Conservation (phyloP, 2,329 filamentous ascomycete genomes). For the Ascocoryne sarcoides region DNA sequence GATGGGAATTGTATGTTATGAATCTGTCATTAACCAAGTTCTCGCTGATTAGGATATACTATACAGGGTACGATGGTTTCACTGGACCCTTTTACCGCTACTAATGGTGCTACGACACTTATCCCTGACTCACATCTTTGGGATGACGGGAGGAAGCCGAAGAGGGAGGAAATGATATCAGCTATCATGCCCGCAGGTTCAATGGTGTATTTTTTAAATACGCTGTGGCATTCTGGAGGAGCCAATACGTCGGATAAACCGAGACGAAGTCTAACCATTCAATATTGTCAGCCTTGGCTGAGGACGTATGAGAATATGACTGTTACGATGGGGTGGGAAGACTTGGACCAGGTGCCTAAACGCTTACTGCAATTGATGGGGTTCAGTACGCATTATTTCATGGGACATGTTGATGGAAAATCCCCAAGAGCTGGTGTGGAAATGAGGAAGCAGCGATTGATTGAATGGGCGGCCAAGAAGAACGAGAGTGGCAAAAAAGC, state of each 20-base stretch:
- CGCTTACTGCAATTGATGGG: slow-evolving; percentile 21
- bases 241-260: slow-evolving; percentile 17
- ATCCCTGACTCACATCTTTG: slow-evolving; percentile 27
- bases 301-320: slow-evolving; percentile 32
- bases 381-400: slow-evolving; percentile 24
- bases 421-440: slow-evolving; percentile 23
- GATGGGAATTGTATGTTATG: slow-evolving; percentile 21
- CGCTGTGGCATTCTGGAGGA: slow-evolving; percentile 25
- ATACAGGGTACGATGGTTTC: slow-evolving; percentile 26
- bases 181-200: slow-evolving; percentile 26
- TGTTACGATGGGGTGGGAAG: slow-evolving; percentile 29
- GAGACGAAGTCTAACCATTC: slow-evolving; percentile 22
- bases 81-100: slow-evolving; percentile 25
- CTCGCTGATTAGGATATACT: slow-evolving; percentile 4
- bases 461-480: slow-evolving; percentile 21
- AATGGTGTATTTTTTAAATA: slow-evolving; percentile 26
- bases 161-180: slow-evolving; percentile 20
- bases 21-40: too few species aligned
- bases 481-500: slow-evolving; percentile 1
- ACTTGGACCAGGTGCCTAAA: slow-evolving; percentile 23
- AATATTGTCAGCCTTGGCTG: slow-evolving; percentile 30
- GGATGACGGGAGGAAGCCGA: slow-evolving; percentile 23
- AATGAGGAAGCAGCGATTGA: slow-evolving; percentile 25
- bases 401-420: slow-evolving; percentile 26
- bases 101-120: slow-evolving; percentile 26